Conservation (phyloP, 495 filamentous ascomycete genomes). For the Aspergillus nanangensis region DNA sequence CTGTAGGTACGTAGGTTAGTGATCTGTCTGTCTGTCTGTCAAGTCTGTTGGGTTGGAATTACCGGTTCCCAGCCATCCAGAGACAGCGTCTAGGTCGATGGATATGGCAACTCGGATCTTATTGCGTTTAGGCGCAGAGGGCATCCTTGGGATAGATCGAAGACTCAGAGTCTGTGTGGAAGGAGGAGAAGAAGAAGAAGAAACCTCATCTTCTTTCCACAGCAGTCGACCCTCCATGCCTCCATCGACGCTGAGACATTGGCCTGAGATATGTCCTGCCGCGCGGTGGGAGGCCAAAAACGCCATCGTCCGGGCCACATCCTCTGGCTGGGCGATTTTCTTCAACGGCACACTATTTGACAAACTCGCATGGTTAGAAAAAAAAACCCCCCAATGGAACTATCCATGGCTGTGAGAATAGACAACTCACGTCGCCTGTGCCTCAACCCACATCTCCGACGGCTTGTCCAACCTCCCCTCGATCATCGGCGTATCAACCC, state of each 20-base stretch:
- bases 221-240: slow-evolving; percentile 48
- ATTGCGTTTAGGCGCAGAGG: slow-evolving; percentile 25
- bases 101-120: slow-evolving; percentile 50
- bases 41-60: too few species aligned
- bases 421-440: slow-evolving; percentile 33
- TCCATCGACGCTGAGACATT: slow-evolving; percentile 48
- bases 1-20: too few species aligned
- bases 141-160: slow-evolving; percentile 18
- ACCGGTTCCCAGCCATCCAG: slow-evolving; percentile 57
- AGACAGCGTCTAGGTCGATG: slow-evolving; percentile 58
- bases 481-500: slow-evolving; percentile 44
- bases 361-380: too few species aligned
- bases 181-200: background rate
- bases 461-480: slow-evolving; percentile 44
- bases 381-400: too few species aligned
- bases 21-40: too few species aligned
- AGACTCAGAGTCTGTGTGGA: background rate
- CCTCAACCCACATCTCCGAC: slow-evolving; percentile 39
- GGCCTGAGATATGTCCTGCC: slow-evolving; percentile 51
- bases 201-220: slow-evolving; percentile 35
- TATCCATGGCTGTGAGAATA: background rate
- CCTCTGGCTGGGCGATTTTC: slow-evolving; percentile 43
- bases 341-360: slow-evolving; percentile 28
- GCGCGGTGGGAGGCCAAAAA: slow-evolving; percentile 50
- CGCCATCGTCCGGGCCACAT: slow-evolving; percentile 47